Conservation (phyloP, 768 basidiomycete species). For the Boletus tomentosulus region DNA sequence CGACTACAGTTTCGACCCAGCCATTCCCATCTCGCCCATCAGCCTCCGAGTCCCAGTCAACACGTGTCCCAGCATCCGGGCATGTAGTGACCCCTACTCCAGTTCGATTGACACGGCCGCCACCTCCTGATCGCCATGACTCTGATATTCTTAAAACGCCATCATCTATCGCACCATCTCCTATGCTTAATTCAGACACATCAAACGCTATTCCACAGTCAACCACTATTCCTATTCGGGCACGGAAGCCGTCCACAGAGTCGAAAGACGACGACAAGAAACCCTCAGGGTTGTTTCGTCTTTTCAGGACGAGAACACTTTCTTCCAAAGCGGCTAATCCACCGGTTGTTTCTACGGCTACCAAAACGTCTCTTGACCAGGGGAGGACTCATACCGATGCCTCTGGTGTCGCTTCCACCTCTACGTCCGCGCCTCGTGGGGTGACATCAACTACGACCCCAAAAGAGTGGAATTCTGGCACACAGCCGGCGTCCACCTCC, state of each 20-base stretch:
- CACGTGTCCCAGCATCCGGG: constrained; percentile 28
- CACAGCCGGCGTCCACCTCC: constrained; percentile 5
- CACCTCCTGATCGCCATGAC: constrained; percentile 38
- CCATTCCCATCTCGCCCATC: constrained; percentile 28
- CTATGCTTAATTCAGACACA: constrained; percentile 37
- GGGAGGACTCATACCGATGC: constrained; percentile 11
- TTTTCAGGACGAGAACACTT: constrained; percentile 31
- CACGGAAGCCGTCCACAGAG: constrained; percentile 27
- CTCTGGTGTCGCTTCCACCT: neutral
- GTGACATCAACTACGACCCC: constrained; percentile 5
- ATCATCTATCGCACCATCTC: constrained; percentile 55
- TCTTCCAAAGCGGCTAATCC: constrained; percentile 29
- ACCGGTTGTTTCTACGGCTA: constrained; percentile 16
- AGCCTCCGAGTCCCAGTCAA: constrained; percentile 13
- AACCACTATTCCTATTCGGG: constrained; percentile 15
- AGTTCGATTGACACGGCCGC: constrained; percentile 18
- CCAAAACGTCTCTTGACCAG: constrained; percentile 20
- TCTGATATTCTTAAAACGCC: constrained; percentile 57
- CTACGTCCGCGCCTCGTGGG: constrained; percentile 12
- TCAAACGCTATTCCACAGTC: constrained; percentile 5
- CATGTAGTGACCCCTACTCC: constrained; percentile 32
- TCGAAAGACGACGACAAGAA: constrained; percentile 34
- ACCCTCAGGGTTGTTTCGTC: constrained; percentile 24
- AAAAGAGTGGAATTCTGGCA: constrained; percentile 15
- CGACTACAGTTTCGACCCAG: constrained; percentile 24